phyloP scores from a whole-genome alignment of 192 early-diverging fungal species.

The Coemansia sp. region DNA sequence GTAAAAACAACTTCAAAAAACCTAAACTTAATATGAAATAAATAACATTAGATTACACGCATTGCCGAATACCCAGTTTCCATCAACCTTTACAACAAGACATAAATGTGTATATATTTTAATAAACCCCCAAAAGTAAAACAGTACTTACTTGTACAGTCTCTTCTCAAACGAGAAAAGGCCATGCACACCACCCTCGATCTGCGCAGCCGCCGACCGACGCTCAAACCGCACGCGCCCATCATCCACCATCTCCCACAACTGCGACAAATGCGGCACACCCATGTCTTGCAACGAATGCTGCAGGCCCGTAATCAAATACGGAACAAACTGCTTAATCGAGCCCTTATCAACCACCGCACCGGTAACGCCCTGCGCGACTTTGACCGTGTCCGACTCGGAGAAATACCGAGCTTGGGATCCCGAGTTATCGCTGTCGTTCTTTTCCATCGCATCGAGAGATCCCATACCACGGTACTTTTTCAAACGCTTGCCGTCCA shows the following conservation, averaged over 20 bases:
- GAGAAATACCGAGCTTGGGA: conserved; percentile 92
- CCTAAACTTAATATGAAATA: no score
- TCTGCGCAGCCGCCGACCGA: conserved; percentile 89
- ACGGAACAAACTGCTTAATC: conserved; percentile 90
- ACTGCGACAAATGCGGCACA: conserved; percentile 61
- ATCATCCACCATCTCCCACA: conserved; percentile 65
- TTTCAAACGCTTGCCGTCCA: conserved; percentile 95
- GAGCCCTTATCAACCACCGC: conserved; percentile 97
- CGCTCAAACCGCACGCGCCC: conserved; percentile 92
- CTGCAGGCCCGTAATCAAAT: conserved; percentile 91
- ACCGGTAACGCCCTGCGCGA: conserved; percentile 97
- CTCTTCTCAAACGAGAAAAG: conserved; percentile 83
- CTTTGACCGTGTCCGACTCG: conserved; percentile 96
- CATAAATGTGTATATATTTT: no score
- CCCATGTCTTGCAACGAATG: conserved; percentile 99
- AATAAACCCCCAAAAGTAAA: background rate
- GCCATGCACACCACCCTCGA: conserved; percentile 96
- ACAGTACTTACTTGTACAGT: conserved; percentile 54
- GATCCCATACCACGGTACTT: conserved; percentile 99
- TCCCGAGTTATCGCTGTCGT: conserved; percentile 64
- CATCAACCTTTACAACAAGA: no score
- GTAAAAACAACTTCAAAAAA: no score
- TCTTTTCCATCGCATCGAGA: conserved; percentile 90
- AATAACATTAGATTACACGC: no score
- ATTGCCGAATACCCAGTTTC: no score